A percentile compares a stretch with the other conserved stretches of the same genome.
These are phyloP conservation scores for Hippophae tibetana DNA, from an alignment of 306 rosid genomes.

Conservation along the genomic window DNA sequence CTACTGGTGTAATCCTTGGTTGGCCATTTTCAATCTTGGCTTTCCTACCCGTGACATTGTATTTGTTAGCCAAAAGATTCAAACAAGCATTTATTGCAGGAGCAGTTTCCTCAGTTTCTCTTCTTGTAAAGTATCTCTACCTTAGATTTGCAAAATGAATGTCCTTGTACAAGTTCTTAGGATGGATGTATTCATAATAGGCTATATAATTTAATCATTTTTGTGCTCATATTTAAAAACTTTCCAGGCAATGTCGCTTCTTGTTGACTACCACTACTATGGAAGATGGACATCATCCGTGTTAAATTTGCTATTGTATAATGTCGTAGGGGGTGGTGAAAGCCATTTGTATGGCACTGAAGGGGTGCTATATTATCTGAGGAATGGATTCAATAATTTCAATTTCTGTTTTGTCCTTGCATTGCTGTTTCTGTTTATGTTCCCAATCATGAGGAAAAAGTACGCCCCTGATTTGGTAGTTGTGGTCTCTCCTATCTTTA, in stretches of 20 bases:
- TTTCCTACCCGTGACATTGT: constrained; percentile 74
- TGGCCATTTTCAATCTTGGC: constrained; percentile 99
- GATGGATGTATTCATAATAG: not conserved
- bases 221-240: constrained; percentile 5
- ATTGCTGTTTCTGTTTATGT: constrained; percentile 58
- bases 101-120: constrained; percentile 50
- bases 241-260: constrained; percentile 57
- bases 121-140: constrained; percentile 58
- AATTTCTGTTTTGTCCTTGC: constrained; percentile 81
- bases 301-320: constrained; percentile 70
- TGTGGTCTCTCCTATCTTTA: constrained; percentile 73
- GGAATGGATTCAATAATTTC: constrained; percentile 93
- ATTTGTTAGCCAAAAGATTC: constrained; percentile 54
- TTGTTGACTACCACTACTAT: constrained; percentile 58
- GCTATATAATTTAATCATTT: constrained; percentile 8
- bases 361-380: constrained; percentile 69
- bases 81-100: constrained; percentile 61
- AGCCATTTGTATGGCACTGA: constrained; percentile 93
- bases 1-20: constrained; percentile 81
- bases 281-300: constrained; percentile 89
- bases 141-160: constrained; percentile 10
- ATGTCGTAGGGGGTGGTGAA: constrained; percentile 90
- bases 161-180: constrained; percentile 2
- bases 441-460: constrained; percentile 69
- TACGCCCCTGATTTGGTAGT: constrained; percentile 68